Evolutionary conservation across 2,329 filamentous ascomycete species (phyloP).

Genomic region (Myotisia sp.): DNA sequence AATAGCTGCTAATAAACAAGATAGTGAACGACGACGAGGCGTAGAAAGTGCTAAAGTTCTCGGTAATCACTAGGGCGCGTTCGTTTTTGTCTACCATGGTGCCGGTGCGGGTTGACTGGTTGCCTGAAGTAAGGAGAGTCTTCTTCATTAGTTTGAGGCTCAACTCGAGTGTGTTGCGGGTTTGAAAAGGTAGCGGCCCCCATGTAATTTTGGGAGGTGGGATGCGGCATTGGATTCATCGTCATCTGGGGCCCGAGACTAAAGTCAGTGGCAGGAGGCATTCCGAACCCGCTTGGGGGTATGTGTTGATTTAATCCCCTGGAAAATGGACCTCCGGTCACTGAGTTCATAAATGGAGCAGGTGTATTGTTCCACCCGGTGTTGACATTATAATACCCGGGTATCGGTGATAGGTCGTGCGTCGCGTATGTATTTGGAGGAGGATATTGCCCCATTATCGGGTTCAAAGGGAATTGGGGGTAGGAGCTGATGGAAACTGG

Average conservation of each 20-base stretch:
- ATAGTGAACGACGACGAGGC: background rate
- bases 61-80: slow-evolving; percentile 82
- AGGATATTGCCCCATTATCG: background rate
- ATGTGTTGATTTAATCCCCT: background rate
- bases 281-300: background rate
- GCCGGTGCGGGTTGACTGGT: slow-evolving; percentile 85
- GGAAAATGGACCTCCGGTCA: background rate
- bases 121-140: slow-evolving; percentile 91
- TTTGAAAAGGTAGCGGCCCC: slow-evolving; percentile 38
- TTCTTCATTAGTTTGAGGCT: slow-evolving; percentile 49
- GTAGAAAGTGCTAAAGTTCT: slow-evolving; percentile 45
- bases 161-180: slow-evolving; percentile 43
- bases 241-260: slow-evolving; percentile 3
- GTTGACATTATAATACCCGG: slow-evolving; percentile 1
- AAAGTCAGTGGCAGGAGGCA: slow-evolving; percentile 1
- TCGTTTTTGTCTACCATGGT: slow-evolving; percentile 65
- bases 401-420: slow-evolving; percentile 1
- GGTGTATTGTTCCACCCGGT: slow-evolving; percentile 1
- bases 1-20: background rate
- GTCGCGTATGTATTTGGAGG: slow-evolving; percentile 1
- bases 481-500: background rate
- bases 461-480: slow-evolving; percentile 1
- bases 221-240: slow-evolving; percentile 4
- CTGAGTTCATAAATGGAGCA: slow-evolving; percentile 1
- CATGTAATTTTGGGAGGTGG: slow-evolving; percentile 15